Conservation (phyloP, 176 grass and related monocot genomes). For the Saccharum officinarum region DNA sequence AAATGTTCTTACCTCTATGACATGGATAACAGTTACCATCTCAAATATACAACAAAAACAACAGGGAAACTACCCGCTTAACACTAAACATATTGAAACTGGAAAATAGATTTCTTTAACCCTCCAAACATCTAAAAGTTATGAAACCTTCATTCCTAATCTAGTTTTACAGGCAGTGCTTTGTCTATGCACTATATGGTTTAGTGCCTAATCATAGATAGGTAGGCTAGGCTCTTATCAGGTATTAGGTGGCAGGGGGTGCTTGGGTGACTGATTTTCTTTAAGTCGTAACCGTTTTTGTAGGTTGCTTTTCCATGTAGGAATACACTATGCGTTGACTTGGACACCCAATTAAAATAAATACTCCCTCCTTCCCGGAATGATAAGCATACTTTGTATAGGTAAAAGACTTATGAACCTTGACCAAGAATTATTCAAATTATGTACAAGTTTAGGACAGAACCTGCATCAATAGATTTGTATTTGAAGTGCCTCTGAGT, state of each 20-base stretch:
- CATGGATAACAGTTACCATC: background rate
- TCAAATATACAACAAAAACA: background rate
- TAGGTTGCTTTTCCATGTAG: background rate
- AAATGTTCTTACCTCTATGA: background rate
- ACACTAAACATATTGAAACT: background rate
- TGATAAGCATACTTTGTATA: background rate
- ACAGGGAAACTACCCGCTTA: background rate
- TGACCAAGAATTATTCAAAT: background rate
- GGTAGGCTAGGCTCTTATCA: background rate
- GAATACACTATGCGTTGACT: background rate
- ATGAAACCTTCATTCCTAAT: background rate
- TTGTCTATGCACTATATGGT: background rate
- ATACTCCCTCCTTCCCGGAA: background rate
- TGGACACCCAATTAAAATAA: background rate
- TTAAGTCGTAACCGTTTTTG: background rate
- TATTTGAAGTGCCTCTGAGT: too few species aligned
- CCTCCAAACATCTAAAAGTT: background rate
- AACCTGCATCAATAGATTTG: background rate
- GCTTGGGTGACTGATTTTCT: background rate
- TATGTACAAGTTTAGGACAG: background rate
- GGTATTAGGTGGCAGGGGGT: background rate
- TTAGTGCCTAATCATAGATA: background rate
- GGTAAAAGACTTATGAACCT: background rate
- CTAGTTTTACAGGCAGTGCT: background rate
- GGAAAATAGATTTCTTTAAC: background rate